These are phyloP conservation scores for Trichosporon sp. DNA, from an alignment of 1,284 basidiomycete genomes.

Conservation along the genomic window DNA sequence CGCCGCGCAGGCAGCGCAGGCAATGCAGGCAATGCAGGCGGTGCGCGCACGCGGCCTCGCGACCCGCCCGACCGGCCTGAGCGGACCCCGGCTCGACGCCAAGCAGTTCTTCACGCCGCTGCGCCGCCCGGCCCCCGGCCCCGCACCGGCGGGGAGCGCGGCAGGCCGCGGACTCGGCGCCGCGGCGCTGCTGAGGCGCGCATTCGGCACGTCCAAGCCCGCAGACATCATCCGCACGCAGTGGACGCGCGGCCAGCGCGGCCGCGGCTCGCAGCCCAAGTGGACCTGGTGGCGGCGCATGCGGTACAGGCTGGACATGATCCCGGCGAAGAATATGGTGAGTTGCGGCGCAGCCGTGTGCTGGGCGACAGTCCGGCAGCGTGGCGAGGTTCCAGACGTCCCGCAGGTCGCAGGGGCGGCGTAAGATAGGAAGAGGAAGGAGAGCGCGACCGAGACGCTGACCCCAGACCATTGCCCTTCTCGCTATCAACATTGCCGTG, in stretches of 20 bases:
- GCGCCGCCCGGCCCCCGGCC: not conserved
- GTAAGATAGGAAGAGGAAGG: not conserved
- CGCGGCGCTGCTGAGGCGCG: slow-evolving; percentile 8
- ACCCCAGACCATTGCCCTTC: slow-evolving; percentile 19
- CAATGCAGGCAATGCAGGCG: no score
- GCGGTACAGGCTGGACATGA: not conserved
- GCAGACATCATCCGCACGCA: not conserved
- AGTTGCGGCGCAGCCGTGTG: not conserved
- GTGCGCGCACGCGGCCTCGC: not conserved
- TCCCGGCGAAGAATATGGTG: not conserved
- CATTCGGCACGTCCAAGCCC: slow-evolving; percentile 1
- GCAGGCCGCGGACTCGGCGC: not conserved
- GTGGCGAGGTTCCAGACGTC: not conserved
- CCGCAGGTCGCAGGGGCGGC: no score
- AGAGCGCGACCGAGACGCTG: no score
- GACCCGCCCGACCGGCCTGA: not conserved
- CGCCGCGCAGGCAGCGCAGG: not conserved
- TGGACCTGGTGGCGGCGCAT: not conserved
- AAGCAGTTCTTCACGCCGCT: slow-evolving; percentile 11
- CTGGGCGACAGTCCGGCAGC: no score
- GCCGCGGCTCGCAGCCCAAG: not conserved
- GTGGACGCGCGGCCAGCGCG: not conserved
- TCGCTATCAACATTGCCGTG: slow-evolving; percentile 42
- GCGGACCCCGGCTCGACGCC: not conserved
- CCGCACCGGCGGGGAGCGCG: not conserved